Evolutionary conservation across 495 filamentous ascomycete species (phyloP), one percentile per base, ranked within the genome.

Genomic region (Apiosordaria backusii): DNA sequence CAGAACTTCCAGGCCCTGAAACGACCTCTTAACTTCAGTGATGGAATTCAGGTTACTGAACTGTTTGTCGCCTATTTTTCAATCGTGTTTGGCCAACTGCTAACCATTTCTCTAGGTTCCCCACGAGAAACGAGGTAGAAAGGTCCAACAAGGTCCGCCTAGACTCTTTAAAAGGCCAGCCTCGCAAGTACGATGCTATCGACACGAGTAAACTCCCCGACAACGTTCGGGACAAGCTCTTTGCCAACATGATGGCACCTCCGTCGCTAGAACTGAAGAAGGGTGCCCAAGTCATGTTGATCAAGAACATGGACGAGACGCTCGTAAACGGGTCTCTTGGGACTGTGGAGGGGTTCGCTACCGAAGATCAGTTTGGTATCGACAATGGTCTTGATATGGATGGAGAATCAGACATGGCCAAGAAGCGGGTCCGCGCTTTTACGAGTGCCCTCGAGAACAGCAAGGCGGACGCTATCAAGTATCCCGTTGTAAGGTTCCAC

Each of bases 251-350:
- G 86, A 97, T 99, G 92, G 94, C 93, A 0, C 92, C 95, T 4
- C 83, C 83, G 27, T 67, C 72, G 0, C 85, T 98, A 19, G 84
- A 88, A 57, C 81, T 99, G 54, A 98, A 97, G 77, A 91, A 94
- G 70, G 92, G 92, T 19, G 89, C 93, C 0, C 96, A 98, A 73
- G 96, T 99, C 26, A 98, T 99, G 95, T 79, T 99, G n/a, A 97
- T 98, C 83, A 99, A 99, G 74, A 99, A 99, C 72, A 88, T 97
- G 81, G 95, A 99, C 75, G 94, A 97, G 2, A 86, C 83, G 0
- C 86, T 98, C 2, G 95, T 98, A 64, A 99, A 99, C 68, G 95
- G 95, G 4, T 96, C 95, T 0, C 84, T 98, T 50, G 95, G 95
- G 1, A 90, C 87, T 59, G 89, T 99, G 2, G 77, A 90, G 4